phyloP scores from a whole-genome alignment of 176 grass and related monocot genomes.

The Cenchrus americanus region DNA sequence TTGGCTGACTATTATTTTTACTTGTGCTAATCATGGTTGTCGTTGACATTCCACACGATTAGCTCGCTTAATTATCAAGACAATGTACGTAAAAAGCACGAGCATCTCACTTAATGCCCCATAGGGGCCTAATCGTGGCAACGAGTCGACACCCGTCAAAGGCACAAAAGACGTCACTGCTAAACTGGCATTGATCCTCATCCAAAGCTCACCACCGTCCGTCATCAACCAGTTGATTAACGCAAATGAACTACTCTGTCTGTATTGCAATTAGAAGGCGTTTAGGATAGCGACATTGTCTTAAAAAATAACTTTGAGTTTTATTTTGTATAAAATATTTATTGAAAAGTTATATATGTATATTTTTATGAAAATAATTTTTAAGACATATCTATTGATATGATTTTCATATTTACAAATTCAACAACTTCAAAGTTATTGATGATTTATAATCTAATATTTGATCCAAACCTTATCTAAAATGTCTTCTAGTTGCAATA shows the following conservation, averaged over 20 bases:
- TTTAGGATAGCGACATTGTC: no score
- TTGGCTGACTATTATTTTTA: neutral
- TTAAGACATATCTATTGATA: no score
- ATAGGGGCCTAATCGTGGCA: neutral
- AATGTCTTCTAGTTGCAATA: no score
- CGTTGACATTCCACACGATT: slow-evolving; percentile 17
- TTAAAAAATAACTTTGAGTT: no score
- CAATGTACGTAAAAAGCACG: neutral
- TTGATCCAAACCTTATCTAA: no score
- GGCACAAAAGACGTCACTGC: neutral
- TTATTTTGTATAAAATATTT: no score
- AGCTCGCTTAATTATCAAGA: slow-evolving; percentile 19
- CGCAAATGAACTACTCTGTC: neutral
- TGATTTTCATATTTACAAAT: no score
- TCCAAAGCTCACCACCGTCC: neutral
- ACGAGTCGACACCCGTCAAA: neutral
- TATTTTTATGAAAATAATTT: no score
- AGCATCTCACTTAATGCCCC: neutral
- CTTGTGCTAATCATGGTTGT: slow-evolving; percentile 3
- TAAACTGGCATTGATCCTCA: neutral
- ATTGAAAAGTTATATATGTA: no score
- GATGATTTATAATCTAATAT: no score
- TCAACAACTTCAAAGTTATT: no score
- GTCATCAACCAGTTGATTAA: neutral
- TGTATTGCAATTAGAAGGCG: no score